phyloP scores from a whole-genome alignment of 2,329 filamentous ascomycete genomes.

The Pestalotiopsis sp. region DNA sequence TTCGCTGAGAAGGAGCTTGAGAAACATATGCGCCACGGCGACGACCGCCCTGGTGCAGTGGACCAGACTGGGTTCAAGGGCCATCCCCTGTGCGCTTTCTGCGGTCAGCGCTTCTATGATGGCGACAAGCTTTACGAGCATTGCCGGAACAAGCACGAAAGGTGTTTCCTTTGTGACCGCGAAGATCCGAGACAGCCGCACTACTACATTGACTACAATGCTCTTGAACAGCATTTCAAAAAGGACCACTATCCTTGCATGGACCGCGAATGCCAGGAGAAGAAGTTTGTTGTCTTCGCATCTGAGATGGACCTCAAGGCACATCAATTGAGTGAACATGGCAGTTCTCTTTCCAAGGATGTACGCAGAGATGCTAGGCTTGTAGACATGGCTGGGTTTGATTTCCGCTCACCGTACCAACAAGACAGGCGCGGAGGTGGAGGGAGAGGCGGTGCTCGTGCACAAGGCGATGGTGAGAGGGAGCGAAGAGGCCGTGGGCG shows the following conservation, averaged over 20 bases:
- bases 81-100: conserved; percentile 93
- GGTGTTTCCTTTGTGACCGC: conserved; percentile 92
- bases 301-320: conserved; percentile 94
- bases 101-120: conserved; percentile 88
- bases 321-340: conserved; percentile 85
- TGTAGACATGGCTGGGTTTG: conserved; percentile 87
- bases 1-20: conserved; percentile 81
- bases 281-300: conserved; percentile 97
- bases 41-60: conserved; percentile 84
- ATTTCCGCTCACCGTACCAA: conserved; percentile 74
- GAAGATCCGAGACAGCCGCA: conserved; percentile 72
- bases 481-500: conserved; percentile 54
- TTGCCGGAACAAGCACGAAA: conserved; percentile 90
- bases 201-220: conserved; percentile 88
- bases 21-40: conserved; percentile 86
- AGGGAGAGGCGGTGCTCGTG: conserved; percentile 38
- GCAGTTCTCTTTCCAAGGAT: conserved; percentile 78
- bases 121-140: conserved; percentile 94
- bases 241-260: conserved; percentile 85
- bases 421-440: conserved; percentile 57
- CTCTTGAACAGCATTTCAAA: conserved; percentile 83
- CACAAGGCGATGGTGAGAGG: conserved; percentile 39
- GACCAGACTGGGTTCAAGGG: conserved; percentile 97
- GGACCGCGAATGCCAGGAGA: conserved; percentile 87
- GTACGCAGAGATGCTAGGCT: conserved; percentile 79